A percentile compares a stretch with the other conserved stretches of the same genome.
phyloP scores from a whole-genome alignment of 179 eudicot genomes.

The Dionaea muscipula region DNA sequence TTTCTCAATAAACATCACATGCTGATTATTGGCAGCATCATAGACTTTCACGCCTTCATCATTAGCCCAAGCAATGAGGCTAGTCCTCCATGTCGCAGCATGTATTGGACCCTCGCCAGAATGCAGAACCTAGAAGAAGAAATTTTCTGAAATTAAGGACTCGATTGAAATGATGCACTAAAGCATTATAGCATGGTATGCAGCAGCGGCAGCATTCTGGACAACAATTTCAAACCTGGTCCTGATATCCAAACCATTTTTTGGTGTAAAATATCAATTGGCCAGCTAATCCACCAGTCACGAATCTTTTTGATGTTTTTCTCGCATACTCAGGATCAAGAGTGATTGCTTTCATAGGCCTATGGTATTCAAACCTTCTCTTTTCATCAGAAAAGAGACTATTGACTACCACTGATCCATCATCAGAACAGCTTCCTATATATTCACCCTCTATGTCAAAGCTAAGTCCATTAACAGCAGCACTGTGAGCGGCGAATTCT shows the following conservation, averaged over 20 bases:
- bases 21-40: slow-evolving; percentile 76
- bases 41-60: slow-evolving; percentile 89
- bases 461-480: slow-evolving; percentile 77
- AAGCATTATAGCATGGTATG: not conserved
- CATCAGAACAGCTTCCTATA: slow-evolving; percentile 96
- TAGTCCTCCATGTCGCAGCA: slow-evolving; percentile 82
- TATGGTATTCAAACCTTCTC: slow-evolving; percentile 80
- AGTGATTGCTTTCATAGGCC: slow-evolving; percentile 93
- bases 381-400: slow-evolving; percentile 82
- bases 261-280: slow-evolving; percentile 62
- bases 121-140: slow-evolving; percentile 60
- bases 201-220: slow-evolving; percentile 1
- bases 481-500: slow-evolving; percentile 67
- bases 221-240: slow-evolving; percentile 47
- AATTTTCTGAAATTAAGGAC: slow-evolving; percentile 4
- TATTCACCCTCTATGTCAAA: slow-evolving; percentile 90
- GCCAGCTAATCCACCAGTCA: slow-evolving; percentile 94
- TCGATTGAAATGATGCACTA: not conserved
- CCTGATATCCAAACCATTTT: slow-evolving; percentile 85
- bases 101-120: slow-evolving; percentile 98
- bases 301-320: slow-evolving; percentile 73
- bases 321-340: slow-evolving; percentile 84
- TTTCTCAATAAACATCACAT: slow-evolving; percentile 81
- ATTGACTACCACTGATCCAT: slow-evolving; percentile 77
- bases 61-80: slow-evolving; percentile 94